Percentiles rank a stretch among this genome's conserved stretches.
Conservation (phyloP, 192 early-diverging fungal genomes). For the Coemansia sp. region DNA sequence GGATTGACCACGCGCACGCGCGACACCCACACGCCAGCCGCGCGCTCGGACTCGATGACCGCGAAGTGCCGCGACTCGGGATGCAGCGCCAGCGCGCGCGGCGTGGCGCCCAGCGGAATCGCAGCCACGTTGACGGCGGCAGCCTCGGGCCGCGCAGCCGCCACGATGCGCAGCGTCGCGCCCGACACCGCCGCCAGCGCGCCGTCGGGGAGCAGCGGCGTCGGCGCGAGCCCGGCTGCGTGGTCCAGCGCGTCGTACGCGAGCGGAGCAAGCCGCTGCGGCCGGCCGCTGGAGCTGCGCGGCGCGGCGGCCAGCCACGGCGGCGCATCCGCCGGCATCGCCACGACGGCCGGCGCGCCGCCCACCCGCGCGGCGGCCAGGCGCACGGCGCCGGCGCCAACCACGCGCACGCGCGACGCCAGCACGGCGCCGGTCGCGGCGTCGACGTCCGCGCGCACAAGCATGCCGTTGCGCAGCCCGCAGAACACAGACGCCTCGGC, state of each 20-base stretch:
- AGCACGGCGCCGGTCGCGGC: slow-evolving; percentile 77
- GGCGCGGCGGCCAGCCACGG: slow-evolving; percentile 78
- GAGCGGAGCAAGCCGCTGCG: slow-evolving; percentile 79
- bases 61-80: slow-evolving; percentile 80
- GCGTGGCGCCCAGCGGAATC: slow-evolving; percentile 86
- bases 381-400: slow-evolving; percentile 84
- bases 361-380: slow-evolving; percentile 64
- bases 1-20: slow-evolving; percentile 85
- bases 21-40: slow-evolving; percentile 80
- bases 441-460: slow-evolving; percentile 86
- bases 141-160: slow-evolving; percentile 81
- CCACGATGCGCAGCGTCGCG: slow-evolving; percentile 84
- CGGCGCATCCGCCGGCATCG: slow-evolving; percentile 65
- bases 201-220: slow-evolving; percentile 71
- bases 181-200: slow-evolving; percentile 87
- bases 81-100: slow-evolving; percentile 78
- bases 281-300: slow-evolving; percentile 73
- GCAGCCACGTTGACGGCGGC: slow-evolving; percentile 80
- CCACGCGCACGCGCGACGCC: slow-evolving; percentile 79
- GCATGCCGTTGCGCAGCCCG: slow-evolving; percentile 87
- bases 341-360: slow-evolving; percentile 74
- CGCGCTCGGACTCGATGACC: slow-evolving; percentile 86
- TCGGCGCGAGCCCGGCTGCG: slow-evolving; percentile 79
- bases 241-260: slow-evolving; percentile 83
- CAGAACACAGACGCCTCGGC: slow-evolving; percentile 67